Evolutionary conservation across 1,284 basidiomycete species (phyloP), one percentile per base, ranked within the genome.

Genomic region (Trichosporon sp.): DNA sequence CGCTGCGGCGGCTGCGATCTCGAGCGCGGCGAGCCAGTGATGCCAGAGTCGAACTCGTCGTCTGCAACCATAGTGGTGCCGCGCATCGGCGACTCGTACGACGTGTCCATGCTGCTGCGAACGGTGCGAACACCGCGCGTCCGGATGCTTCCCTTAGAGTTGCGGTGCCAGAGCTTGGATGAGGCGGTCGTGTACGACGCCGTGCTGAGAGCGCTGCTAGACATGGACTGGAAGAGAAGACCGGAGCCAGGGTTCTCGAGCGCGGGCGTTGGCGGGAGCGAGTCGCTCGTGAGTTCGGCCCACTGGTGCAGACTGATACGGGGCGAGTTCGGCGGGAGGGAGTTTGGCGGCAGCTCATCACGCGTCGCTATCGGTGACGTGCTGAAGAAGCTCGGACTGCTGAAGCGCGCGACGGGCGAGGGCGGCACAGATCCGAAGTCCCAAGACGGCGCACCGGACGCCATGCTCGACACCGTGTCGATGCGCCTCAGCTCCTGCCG

Each of bases 401-500:
- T 40, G 54, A 74, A 74, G 4, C 65, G 67, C 4, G 71, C 40
- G 4, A 77, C 67, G 0, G 80, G 80, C 0, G 81, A 77, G 8
- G 75, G 71, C 0, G 78, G 77, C 7, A 76, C 70, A 2, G 79
- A 81, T 19, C 71, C 70, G 61, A 82, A 83, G 71, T 83, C 79
- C 81, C 81, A 83, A 0, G 78, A 79, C 0, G 79, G 78, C 1
- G 80, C 73, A 10, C 75, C 74, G 6, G 78, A 79, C 16, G 75
- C 68, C 4, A 80, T 69, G 7, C 79, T 80, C 11, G 78, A 76
- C 26, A 75, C 65, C 4, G 79, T 79, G 2, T 78, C 78, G 2
- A 77, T 71, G 3, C 81, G 79, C n/a, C 77, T 75, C 8, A 81
- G 70, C 73, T 83, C 81, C 69, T 83, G 81, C 4, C 81, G 74